phyloP scores from a whole-genome alignment of 1,284 basidiomycete species.

The Fomes fomentarius region DNA sequence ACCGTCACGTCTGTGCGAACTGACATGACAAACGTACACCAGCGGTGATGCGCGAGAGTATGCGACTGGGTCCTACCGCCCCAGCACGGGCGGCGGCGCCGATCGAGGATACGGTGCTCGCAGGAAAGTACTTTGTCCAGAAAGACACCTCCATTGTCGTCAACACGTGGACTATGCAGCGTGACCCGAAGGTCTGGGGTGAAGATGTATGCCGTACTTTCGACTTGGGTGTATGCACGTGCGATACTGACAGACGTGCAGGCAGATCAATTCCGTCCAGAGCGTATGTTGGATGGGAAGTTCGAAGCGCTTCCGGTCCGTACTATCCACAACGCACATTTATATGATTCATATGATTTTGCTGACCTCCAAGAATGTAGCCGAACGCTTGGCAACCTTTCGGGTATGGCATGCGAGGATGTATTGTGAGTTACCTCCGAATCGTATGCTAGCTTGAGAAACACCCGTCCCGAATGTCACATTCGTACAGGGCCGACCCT shows the following conservation, averaged over 20 bases:
- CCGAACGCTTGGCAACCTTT: conserved; percentile 51
- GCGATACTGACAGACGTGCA: conserved; percentile 11
- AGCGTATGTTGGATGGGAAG: conserved; percentile 51
- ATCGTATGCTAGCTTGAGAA: too few relatives aligned
- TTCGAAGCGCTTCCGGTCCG: conserved; percentile 45
- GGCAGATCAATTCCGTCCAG: conserved; percentile 45
- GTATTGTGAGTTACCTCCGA: too few relatives aligned
- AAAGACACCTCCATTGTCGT: conserved; percentile 37
- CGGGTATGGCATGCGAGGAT: conserved; percentile 43
- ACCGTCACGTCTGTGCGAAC: too few relatives aligned
- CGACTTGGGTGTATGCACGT: not conserved
- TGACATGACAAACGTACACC: too few relatives aligned
- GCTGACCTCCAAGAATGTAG: too few relatives aligned
- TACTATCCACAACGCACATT: too few relatives aligned
- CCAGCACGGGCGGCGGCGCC: conserved; percentile 38
- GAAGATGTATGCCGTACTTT: conserved; percentile 41
- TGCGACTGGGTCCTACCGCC: conserved; percentile 47
- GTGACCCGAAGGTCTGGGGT: conserved; percentile 51
- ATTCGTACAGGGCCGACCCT: conserved; percentile 45
- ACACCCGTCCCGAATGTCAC: too few relatives aligned
- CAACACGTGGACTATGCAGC: conserved; percentile 41
- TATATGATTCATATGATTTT: too few relatives aligned
- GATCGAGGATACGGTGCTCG: conserved; percentile 39
- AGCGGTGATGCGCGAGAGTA: conserved; percentile 51
- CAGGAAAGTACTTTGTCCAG: conserved; percentile 43